Evolutionary conservation across 345 rosid genomes (phyloP).

Genomic region (Pseudoturritis turrita): DNA sequence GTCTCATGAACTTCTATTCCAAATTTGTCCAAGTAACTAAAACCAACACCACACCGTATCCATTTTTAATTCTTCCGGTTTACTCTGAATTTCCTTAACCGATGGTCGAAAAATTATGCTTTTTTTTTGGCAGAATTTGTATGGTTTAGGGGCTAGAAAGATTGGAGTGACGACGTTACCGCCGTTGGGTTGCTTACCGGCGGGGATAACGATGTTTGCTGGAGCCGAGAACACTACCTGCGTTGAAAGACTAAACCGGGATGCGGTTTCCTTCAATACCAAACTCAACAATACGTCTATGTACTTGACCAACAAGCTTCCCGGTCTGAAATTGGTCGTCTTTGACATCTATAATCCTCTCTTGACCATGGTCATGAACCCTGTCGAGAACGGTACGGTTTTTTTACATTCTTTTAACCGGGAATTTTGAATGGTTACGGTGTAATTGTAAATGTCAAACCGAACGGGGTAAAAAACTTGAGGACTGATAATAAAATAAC

Average conservation of each 20-base stretch:
- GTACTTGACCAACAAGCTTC: slow-evolving; percentile 40
- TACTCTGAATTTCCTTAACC: not conserved
- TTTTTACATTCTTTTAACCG: not conserved
- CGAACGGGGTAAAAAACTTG: too few relatives aligned
- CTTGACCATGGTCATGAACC: slow-evolving; percentile 50
- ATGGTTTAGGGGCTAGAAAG: slow-evolving; percentile 64
- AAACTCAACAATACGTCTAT: slow-evolving; percentile 72
- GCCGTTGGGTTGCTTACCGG: slow-evolving; percentile 81
- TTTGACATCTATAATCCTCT: slow-evolving; percentile 83
- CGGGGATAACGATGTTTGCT: slow-evolving; percentile 65
- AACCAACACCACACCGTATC: not conserved
- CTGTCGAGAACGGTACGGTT: slow-evolving; percentile 52
- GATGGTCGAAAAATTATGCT: not conserved
- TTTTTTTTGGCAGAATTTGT: slow-evolving; percentile 38
- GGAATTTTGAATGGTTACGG: too few relatives aligned
- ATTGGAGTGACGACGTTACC: slow-evolving; percentile 87
- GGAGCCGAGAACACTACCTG: slow-evolving; percentile 44
- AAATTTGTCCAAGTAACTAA: slow-evolving; percentile 53
- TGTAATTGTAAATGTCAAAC: too few relatives aligned
- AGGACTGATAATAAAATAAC: too few relatives aligned
- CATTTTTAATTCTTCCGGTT: not conserved
- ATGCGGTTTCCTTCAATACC: slow-evolving; percentile 64
- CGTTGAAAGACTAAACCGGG: slow-evolving; percentile 49
- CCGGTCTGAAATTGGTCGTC: slow-evolving; percentile 61
- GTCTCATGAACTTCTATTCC: slow-evolving; percentile 51